Evolutionary conservation across 2,329 filamentous ascomycete genomes (phyloP), one percentile per base, ranked within the genome.

Genomic region (Nothophoma quercina): DNA sequence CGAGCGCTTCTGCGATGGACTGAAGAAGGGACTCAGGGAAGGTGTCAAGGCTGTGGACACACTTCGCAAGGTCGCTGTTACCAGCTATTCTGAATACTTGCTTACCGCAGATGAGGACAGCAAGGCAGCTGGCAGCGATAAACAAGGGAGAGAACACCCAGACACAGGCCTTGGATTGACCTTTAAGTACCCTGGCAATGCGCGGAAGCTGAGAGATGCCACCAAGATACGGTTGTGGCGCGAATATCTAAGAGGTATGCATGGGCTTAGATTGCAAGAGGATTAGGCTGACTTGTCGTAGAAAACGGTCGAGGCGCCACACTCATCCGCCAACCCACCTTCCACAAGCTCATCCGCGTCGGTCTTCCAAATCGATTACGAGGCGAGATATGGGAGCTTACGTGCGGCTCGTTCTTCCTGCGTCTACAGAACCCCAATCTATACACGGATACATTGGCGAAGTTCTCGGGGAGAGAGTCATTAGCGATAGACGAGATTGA

Each of bases 401-500:
- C 91, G 0, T 97, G 92, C 7, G 95, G 95, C 5, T 96, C 93
- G 2, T 83, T 97, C 57, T 97, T 93, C 72, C 80, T 96, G 52
- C 87, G 93, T 22, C 82, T 99, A 12, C 89, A 96, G 68, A 91
- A 89, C 52, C 95, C 95, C 1, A 89, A 85, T 9, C 79, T 93
- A 5, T 99, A 93, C 68, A 79, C 83, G 35, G 91, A 99, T 51
- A 98, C 93, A 0, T 79, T 99, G 35, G 81, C 85, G 43, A 93
- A 95, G 69, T 93, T 88, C 64, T 85, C 88, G 6, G 95, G 95
- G 7, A 85, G 88, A 69, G 90, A 96, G 62, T 98, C 93, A 9
- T 83, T 99, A 55, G 95, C 95, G 35, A 98, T 98, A 64, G 95
- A 99, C 72, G 95, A 99, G 80, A 99, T 99, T 60, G 95, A 99